Conservation (phyloP, 345 rosid species). For the Citrus unshiu region DNA sequence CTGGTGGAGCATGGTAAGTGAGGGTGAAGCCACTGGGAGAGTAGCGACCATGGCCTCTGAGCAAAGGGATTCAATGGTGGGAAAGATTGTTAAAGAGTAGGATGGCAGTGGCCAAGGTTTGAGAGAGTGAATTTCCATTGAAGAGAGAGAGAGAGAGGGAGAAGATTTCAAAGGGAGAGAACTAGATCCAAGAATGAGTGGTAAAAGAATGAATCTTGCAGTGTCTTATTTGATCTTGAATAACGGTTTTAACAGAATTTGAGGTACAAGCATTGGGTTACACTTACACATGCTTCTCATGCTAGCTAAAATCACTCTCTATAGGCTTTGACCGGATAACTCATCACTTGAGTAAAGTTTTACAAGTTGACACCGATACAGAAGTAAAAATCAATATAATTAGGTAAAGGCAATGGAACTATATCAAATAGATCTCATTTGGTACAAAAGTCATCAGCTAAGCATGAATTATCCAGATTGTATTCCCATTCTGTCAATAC, state of each 20-base stretch:
- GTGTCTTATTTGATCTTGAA: background rate
- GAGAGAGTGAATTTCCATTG: constrained; percentile 14
- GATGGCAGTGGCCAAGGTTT: background rate
- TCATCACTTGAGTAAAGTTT: background rate
- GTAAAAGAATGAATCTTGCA: background rate
- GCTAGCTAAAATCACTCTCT: background rate
- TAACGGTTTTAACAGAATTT: constrained; percentile 3
- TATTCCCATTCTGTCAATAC: background rate
- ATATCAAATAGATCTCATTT: background rate
- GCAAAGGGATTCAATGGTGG: constrained; percentile 7
- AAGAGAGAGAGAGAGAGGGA: background rate
- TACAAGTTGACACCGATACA: background rate
- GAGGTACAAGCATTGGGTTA: background rate
- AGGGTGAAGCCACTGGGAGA: constrained; percentile 18
- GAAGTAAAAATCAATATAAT: background rate
- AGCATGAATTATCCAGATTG: background rate
- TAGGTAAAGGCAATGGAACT: background rate
- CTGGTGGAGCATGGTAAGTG: constrained; percentile 16
- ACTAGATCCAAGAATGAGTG: background rate
- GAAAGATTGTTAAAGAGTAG: constrained; percentile 8
- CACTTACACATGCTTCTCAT: background rate
- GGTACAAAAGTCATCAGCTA: background rate
- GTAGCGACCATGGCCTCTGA: constrained; percentile 10
- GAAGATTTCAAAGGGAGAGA: background rate
- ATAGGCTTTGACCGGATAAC: background rate